Evolutionary conservation across 1,284 basidiomycete genomes (phyloP).

Genomic region (Xerocomus nothofagi): DNA sequence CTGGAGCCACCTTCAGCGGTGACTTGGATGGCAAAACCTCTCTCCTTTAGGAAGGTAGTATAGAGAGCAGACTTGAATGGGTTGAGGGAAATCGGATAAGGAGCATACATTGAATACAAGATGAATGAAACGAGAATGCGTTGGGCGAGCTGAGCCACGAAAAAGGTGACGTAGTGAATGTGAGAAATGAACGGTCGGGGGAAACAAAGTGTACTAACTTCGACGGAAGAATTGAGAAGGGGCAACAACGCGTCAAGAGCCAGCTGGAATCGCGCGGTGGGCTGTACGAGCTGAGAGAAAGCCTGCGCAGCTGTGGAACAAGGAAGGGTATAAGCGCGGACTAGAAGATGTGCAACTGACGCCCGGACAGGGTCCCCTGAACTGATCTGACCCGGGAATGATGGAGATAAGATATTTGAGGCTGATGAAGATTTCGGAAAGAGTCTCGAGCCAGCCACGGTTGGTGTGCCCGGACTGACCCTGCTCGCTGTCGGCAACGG

Average conservation of each 20-base stretch:
- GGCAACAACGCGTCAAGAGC: slow-evolving; percentile 75
- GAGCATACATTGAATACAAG: slow-evolving; percentile 71
- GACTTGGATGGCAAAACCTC: slow-evolving; percentile 54
- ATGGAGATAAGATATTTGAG: slow-evolving; percentile 28
- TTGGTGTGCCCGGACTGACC: slow-evolving; percentile 22
- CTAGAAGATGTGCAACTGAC: slow-evolving; percentile 62
- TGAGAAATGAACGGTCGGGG: slow-evolving; percentile 6
- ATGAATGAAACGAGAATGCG: slow-evolving; percentile 75
- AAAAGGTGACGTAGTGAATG: slow-evolving; percentile 15
- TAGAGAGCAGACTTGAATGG: slow-evolving; percentile 72
- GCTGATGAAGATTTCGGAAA: slow-evolving; percentile 30
- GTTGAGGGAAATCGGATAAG: slow-evolving; percentile 72
- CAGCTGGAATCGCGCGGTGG: slow-evolving; percentile 70
- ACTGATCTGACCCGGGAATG: slow-evolving; percentile 32
- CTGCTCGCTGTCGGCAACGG: slow-evolving; percentile 34
- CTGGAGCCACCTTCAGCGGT: slow-evolving; percentile 52
- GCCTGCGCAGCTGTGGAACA: slow-evolving; percentile 73
- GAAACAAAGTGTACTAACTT: slow-evolving; percentile 43
- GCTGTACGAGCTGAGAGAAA: slow-evolving; percentile 69
- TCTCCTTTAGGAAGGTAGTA: slow-evolving; percentile 62
- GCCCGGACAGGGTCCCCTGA: slow-evolving; percentile 43
- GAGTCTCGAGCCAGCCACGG: slow-evolving; percentile 34
- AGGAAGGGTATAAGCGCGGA: slow-evolving; percentile 61
- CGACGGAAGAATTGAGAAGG: slow-evolving; percentile 54
- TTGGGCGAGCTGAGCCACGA: slow-evolving; percentile 51